Evolutionary conservation across 805 yeast genomes (phyloP).

Genomic region (Kuraishia borneana): DNA sequence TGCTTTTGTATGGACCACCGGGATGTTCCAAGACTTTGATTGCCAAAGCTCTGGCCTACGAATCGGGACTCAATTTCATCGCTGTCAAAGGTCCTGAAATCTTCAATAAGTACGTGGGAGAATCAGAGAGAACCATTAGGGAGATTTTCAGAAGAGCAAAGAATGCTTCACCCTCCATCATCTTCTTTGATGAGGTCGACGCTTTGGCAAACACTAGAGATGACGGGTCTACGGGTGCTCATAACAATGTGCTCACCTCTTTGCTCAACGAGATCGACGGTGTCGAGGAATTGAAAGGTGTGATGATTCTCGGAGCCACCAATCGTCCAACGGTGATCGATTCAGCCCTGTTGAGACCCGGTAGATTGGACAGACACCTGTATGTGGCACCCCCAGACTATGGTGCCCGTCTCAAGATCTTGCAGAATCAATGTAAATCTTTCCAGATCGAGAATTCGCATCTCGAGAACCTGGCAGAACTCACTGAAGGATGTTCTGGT

Average conservation of each 20-base stretch:
- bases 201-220: constrained; percentile 75
- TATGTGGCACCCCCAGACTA: constrained; percentile 89
- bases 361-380: constrained; percentile 86
- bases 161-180: constrained; percentile 87
- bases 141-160: constrained; percentile 91
- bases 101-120: constrained; percentile 92
- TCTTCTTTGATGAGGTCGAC: constrained; percentile 94
- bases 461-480: constrained; percentile 39
- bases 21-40: constrained; percentile 95
- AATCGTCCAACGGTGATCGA: constrained; percentile 92
- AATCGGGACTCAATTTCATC: constrained; percentile 83
- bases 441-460: constrained; percentile 36
- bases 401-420: constrained; percentile 69
- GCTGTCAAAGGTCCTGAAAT: constrained; percentile 97
- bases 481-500: constrained; percentile 90
- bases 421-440: constrained; percentile 54
- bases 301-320: constrained; percentile 91
- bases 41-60: constrained; percentile 93
- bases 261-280: constrained; percentile 94
- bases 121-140: constrained; percentile 85
- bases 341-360: constrained; percentile 89
- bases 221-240: constrained; percentile 49
- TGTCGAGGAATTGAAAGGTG: constrained; percentile 89
- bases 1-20: constrained; percentile 92
- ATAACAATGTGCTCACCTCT: constrained; percentile 82